These are phyloP conservation scores for Coniochaeta hoffmannii DNA, from an alignment of 2,329 filamentous ascomycete genomes.

Conservation along the genomic window DNA sequence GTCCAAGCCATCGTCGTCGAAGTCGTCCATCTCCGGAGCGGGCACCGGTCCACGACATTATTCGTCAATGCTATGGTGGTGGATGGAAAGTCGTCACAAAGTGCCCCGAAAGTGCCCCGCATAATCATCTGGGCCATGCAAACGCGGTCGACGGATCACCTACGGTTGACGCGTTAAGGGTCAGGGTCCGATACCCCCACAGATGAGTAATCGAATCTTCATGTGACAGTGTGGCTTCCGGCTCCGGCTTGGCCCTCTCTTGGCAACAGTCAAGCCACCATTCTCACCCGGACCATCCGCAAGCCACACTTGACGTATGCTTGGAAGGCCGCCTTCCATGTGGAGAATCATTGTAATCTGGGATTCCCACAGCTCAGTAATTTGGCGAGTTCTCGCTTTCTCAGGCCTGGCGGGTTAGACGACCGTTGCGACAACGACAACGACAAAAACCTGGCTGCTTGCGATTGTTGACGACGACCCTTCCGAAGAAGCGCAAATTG, in stretches of 20 bases:
- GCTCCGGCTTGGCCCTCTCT: not conserved
- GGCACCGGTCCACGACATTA: not conserved
- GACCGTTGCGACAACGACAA: not conserved
- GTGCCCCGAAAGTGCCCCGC: not conserved
- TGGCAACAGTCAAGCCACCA: not conserved
- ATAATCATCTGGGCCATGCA: not conserved
- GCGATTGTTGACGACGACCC: not conserved
- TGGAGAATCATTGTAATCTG: not conserved
- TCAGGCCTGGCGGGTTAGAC: not conserved
- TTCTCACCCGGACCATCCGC: not conserved
- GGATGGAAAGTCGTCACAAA: not conserved
- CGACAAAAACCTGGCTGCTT: not conserved
- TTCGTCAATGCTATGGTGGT: not conserved
- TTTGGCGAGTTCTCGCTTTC: not conserved
- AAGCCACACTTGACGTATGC: not conserved
- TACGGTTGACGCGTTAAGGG: not conserved
- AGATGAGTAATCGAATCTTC: not conserved
- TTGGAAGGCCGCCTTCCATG: not conserved
- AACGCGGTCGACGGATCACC: not conserved
- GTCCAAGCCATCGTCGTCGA: constrained; percentile 58
- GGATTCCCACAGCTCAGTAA: not conserved
- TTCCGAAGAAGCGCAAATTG: not conserved
- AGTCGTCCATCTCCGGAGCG: constrained; percentile 41
- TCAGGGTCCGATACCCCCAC: no score
- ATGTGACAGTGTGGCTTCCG: not conserved